Conservation (phyloP, 768 basidiomycete genomes). For the Exsudoporus frostii region DNA sequence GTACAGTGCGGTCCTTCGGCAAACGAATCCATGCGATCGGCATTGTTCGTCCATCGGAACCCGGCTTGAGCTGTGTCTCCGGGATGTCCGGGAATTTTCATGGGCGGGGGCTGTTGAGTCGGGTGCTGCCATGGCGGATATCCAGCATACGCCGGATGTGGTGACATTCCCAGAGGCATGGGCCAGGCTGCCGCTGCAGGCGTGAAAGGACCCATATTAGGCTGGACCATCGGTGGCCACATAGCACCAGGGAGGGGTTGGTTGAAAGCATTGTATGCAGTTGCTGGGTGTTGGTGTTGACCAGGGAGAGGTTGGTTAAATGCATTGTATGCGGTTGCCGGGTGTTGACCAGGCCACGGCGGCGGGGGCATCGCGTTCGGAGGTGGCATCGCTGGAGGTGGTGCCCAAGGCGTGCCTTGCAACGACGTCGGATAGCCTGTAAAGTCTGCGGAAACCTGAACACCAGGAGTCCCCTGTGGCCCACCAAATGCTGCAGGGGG, state of each 20-base stretch:
- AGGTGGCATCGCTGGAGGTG: constrained; percentile 17
- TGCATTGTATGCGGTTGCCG: constrained; percentile 23
- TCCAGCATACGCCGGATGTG: constrained; percentile 17
- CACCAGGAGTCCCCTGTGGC: neutral
- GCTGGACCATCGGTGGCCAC: constrained; percentile 19
- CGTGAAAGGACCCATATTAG: constrained; percentile 19
- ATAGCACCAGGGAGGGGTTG: constrained; percentile 30
- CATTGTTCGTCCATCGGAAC: constrained; percentile 29
- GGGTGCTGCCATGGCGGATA: constrained; percentile 30
- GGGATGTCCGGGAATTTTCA: constrained; percentile 18
- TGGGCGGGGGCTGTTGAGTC: constrained; percentile 25
- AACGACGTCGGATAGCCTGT: constrained; percentile 31
- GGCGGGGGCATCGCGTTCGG: constrained; percentile 22
- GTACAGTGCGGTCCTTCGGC: constrained; percentile 42
- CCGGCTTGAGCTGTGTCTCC: constrained; percentile 27
- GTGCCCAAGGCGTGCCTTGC: constrained; percentile 27
- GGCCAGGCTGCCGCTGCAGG: constrained; percentile 28
- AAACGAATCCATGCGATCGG: constrained; percentile 36
- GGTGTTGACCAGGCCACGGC: constrained; percentile 19
- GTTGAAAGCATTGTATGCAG: constrained; percentile 28
- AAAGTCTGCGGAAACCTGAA: constrained; percentile 28
- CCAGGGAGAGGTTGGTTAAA: constrained; percentile 31
- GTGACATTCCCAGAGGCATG: constrained; percentile 25
- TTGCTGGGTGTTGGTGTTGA: constrained; percentile 18
- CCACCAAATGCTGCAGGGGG: constrained; percentile 6